Evolutionary conservation across 202 grass and related monocot species (phyloP).

Genomic region (Hordeum pubiflorum): DNA sequence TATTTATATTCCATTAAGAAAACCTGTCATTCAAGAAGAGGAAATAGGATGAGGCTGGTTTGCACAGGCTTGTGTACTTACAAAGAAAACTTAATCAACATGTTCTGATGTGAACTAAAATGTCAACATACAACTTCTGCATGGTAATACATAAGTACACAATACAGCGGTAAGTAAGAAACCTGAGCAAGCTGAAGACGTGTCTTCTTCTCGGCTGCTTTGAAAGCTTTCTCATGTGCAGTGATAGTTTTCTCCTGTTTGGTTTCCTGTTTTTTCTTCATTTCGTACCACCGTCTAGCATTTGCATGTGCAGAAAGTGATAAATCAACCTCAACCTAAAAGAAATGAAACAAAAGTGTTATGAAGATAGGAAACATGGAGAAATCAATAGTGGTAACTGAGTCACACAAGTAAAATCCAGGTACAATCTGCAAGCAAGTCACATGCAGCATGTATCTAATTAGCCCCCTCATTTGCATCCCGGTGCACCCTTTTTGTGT

Average conservation of each 20-base stretch:
- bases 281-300: conserved; percentile 90
- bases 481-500: background rate
- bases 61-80: background rate
- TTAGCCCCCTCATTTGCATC: background rate
- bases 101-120: background rate
- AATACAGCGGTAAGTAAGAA: background rate
- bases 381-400: conserved; percentile 10
- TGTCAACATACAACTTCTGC: background rate
- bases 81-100: conserved; percentile 3
- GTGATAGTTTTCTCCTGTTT: conserved; percentile 95
- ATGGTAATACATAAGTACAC: conserved; percentile 2
- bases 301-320: conserved; percentile 97
- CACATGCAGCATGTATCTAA: conserved; percentile 4
- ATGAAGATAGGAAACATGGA: background rate
- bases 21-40: background rate
- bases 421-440: conserved; percentile 16
- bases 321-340: conserved; percentile 91
- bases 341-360: conserved; percentile 13
- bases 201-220: conserved; percentile 99
- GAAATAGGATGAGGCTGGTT: background rate
- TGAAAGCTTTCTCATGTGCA: conserved; percentile 94
- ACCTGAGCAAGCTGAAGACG: conserved; percentile 93
- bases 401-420: background rate
- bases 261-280: conserved; percentile 95
- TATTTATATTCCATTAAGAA: conserved; percentile 3